These are phyloP conservation scores for Astrothelium subdiscretum DNA, from an alignment of 495 filamentous ascomycete genomes.

Conservation along the genomic window DNA sequence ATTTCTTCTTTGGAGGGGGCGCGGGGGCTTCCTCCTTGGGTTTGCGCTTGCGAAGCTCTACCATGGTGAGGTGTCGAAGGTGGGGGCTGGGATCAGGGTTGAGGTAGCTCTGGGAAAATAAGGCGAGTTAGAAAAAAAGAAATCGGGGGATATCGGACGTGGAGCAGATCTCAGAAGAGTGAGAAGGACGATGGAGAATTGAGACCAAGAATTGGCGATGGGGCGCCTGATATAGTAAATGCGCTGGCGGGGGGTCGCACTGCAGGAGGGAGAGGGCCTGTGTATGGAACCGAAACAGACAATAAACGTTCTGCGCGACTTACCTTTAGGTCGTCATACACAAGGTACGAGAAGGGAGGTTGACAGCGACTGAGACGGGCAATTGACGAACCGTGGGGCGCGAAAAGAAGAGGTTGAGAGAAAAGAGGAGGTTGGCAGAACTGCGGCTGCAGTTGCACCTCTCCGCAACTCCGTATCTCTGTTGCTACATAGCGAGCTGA, in stretches of 20 bases:
- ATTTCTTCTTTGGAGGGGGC: conserved; percentile 42
- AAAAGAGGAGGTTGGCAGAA: not conserved
- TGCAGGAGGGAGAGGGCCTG: not conserved
- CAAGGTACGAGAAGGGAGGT: not conserved
- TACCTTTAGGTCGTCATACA: not conserved
- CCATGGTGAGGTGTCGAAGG: conserved; percentile 17
- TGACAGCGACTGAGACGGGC: not conserved
- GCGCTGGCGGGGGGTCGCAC: conserved; percentile 1
- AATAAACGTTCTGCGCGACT: not conserved
- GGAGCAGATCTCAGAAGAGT: not conserved
- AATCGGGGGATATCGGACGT: not conserved
- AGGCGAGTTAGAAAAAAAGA: not conserved
- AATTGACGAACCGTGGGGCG: not conserved
- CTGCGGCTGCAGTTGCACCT: not conserved
- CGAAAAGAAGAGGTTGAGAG: not conserved
- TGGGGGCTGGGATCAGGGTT: not conserved
- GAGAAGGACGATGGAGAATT: not conserved
- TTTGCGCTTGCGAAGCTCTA: conserved; percentile 30
- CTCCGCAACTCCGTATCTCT: not conserved
- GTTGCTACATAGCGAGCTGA: not conserved
- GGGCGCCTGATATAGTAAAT: not conserved
- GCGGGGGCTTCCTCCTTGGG: conserved; percentile 27
- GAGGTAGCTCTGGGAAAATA: not conserved
- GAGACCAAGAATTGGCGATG: not conserved
- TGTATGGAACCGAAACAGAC: not conserved